phyloP scores from a whole-genome alignment of 1,139 yeast species.

The Saccharomycopsis hybrid region DNA sequence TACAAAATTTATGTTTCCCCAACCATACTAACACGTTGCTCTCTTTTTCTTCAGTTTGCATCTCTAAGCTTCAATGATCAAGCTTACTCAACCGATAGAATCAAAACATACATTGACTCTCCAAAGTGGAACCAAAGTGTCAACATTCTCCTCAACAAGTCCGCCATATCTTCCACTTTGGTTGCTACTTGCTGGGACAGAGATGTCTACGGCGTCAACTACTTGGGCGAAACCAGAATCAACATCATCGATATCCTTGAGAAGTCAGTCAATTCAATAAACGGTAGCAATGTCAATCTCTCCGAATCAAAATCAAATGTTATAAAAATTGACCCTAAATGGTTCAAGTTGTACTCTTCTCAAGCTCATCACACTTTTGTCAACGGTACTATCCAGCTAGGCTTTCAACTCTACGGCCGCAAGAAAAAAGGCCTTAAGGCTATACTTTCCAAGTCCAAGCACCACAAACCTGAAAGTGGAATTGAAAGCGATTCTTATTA shows the following conservation, averaged over 20 bases:
- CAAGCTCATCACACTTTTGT: constrained; percentile 41
- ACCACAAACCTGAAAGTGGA: constrained; percentile 13
- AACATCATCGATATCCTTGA: constrained; percentile 39
- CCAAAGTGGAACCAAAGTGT: constrained; percentile 17
- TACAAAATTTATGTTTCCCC: too few relatives aligned
- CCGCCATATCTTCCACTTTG: constrained; percentile 10
- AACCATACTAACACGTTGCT: background rate
- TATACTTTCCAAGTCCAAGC: constrained; percentile 15
- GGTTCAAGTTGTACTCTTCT: constrained; percentile 49
- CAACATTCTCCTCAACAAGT: constrained; percentile 4
- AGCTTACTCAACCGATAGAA: constrained; percentile 7
- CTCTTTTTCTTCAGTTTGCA: constrained; percentile 4
- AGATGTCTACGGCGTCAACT: constrained; percentile 27
- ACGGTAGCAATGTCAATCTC: constrained; percentile 10
- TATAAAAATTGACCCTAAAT: constrained; percentile 34
- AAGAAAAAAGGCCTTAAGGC: constrained; percentile 20
- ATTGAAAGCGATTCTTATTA: background rate
- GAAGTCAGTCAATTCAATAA: constrained; percentile 18
- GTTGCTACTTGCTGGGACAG: constrained; percentile 29
- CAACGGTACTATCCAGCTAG: constrained; percentile 51
- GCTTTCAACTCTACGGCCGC: constrained; percentile 40
- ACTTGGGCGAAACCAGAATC: constrained; percentile 52
- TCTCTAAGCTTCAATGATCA: constrained; percentile 14
- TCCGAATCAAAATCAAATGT: constrained; percentile 24
- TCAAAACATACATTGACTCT: constrained; percentile 1